Evolutionary conservation across 176 grass and related monocot genomes (phyloP), one percentile per base, ranked within the genome.

Genomic region (Rhynchospora breviuscula): DNA sequence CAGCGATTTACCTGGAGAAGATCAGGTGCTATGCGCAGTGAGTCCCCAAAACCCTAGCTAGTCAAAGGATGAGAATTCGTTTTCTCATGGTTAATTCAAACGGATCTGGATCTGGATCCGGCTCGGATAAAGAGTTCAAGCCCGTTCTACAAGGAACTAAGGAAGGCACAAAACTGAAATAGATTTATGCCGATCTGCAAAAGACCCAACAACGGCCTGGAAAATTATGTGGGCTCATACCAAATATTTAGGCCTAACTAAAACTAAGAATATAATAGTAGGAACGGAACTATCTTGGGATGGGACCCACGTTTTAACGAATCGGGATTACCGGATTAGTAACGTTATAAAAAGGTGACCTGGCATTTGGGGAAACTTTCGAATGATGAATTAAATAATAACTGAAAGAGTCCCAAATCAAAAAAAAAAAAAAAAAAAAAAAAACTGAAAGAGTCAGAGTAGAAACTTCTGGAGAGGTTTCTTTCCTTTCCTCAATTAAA

Each of bases 381-480:
- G 13, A 22, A 0, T 10, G 2, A 63, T 63, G 19, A 8, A 12
- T 29, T 63, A 63, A 63, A 40, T 40, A 40, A 40, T 40, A 40
- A 40, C 35, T 40, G 35, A 40, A 63, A 63, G 23, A 63, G 23
- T 63, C 10, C n/a, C n/a, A n/a, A n/a, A n/a, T n/a, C n/a, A n/a
- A n/a, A n/a, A n/a, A n/a, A n/a, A n/a, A n/a, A n/a, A n/a, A n/a
- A n/a, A n/a, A n/a, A n/a, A n/a, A n/a, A n/a, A n/a, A n/a, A n/a
- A n/a, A n/a, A n/a, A n/a, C n/a, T 40, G 35, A 40, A 63, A 63
- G 23, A 63, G 23, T 63, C 10, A 63, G 22, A 46, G 15, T 18
- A 71, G 75, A 79, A 58, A 33, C 75, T 79, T 79, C 75, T 56
- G 17, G 74, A 79, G 74, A 79, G 46, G 13, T 26, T 25, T 12